A percentile compares a stretch with the other conserved stretches of the same genome.
phyloP scores from a whole-genome alignment of 768 basidiomycete species.

The Suillus tomentosus region DNA sequence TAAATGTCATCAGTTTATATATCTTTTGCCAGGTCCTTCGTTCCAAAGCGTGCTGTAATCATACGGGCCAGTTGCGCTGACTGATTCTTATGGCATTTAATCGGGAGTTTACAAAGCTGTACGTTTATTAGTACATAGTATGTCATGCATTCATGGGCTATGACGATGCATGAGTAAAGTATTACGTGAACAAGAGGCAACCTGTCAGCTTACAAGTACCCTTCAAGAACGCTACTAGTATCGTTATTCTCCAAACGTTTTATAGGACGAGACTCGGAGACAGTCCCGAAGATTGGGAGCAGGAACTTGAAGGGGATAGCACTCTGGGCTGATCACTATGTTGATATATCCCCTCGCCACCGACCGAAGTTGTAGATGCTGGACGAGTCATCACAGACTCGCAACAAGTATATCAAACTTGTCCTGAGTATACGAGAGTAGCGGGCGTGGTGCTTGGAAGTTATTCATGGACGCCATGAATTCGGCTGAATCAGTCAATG shows the following conservation, averaged over 20 bases:
- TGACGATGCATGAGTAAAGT: neutral
- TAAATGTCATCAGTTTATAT: constrained; percentile 1
- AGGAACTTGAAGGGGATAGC: neutral
- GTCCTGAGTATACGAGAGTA: too few species aligned
- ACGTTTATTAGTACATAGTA: neutral
- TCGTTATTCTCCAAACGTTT: neutral
- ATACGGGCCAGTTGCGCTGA: neutral
- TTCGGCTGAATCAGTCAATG: too few species aligned
- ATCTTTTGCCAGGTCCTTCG: neutral
- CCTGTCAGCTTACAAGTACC: neutral
- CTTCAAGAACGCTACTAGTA: neutral
- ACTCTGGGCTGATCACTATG: neutral
- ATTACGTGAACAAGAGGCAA: neutral
- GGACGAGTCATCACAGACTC: too few species aligned
- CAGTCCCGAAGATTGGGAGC: neutral
- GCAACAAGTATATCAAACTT: too few species aligned
- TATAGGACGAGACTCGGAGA: neutral
- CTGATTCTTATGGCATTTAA: neutral
- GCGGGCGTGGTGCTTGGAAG: too few species aligned
- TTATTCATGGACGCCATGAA: too few species aligned
- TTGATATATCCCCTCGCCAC: neutral
- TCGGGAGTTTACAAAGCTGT: neutral
- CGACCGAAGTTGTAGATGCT: too few species aligned
- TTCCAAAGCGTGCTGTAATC: neutral
- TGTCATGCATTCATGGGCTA: neutral